Evolutionary conservation across 2,329 filamentous ascomycete species (phyloP).

Genomic region (Colletotrichum agaves): DNA sequence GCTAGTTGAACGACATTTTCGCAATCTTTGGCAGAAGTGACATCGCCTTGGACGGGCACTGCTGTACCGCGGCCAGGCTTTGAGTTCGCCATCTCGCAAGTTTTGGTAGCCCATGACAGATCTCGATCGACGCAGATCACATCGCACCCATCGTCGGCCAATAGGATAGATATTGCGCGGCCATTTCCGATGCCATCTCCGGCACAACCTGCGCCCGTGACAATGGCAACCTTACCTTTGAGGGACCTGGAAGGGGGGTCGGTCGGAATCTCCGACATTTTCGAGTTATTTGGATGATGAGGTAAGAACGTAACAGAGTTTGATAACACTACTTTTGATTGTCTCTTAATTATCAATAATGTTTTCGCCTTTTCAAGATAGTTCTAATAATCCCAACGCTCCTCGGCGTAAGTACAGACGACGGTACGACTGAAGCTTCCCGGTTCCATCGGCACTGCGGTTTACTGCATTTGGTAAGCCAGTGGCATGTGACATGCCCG

Average conservation of each 20-base stretch:
- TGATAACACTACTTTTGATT: too few relatives aligned
- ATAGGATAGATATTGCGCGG: slow-evolving; percentile 65
- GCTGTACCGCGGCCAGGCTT: slow-evolving; percentile 51
- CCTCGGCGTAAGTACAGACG: neutral
- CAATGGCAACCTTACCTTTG: slow-evolving; percentile 55
- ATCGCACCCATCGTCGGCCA: slow-evolving; percentile 67
- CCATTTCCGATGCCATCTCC: slow-evolving; percentile 71
- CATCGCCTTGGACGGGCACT: slow-evolving; percentile 60
- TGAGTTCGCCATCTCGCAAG: slow-evolving; percentile 61
- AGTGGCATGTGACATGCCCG: neutral
- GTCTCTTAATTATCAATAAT: too few relatives aligned
- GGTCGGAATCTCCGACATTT: slow-evolving; percentile 8
- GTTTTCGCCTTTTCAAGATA: neutral
- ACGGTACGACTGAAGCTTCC: neutral
- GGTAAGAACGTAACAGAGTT: neutral
- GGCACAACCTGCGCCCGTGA: slow-evolving; percentile 68
- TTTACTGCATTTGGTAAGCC: slow-evolving; percentile 15
- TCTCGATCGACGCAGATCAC: slow-evolving; percentile 70
- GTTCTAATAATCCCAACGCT: neutral
- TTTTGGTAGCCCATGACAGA: slow-evolving; percentile 59
- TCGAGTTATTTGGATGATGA: neutral
- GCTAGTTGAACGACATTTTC: slow-evolving; percentile 53
- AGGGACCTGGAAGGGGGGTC: slow-evolving; percentile 42
- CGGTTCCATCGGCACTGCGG: neutral
- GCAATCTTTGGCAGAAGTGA: slow-evolving; percentile 66